These are phyloP conservation scores for Calvatia gigantea DNA, from an alignment of 768 basidiomycete genomes.

Conservation along the genomic window DNA sequence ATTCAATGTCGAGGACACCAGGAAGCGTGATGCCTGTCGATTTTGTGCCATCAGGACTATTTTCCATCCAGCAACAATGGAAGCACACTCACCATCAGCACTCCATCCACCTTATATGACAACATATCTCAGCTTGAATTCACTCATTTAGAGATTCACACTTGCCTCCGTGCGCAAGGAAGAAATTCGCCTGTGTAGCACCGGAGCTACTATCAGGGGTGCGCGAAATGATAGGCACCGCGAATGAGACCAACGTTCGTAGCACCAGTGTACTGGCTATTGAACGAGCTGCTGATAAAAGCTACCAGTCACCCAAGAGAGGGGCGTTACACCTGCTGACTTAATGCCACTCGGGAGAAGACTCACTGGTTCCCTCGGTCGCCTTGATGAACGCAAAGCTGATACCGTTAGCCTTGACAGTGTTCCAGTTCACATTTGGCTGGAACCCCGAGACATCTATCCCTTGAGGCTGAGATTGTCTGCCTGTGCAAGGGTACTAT, in stretches of 20 bases:
- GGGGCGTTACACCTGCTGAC: background rate
- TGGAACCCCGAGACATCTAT: constrained; percentile 58
- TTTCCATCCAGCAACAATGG: background rate
- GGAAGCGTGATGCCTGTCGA: constrained; percentile 48
- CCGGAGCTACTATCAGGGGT: constrained; percentile 50
- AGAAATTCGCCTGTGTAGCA: constrained; percentile 56
- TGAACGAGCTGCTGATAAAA: constrained; percentile 33
- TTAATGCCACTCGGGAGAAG: background rate
- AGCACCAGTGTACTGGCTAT: constrained; percentile 50
- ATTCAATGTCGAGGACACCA: constrained; percentile 61
- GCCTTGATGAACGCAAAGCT: constrained; percentile 65
- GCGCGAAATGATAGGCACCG: constrained; percentile 61
- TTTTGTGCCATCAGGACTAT: background rate
- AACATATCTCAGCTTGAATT: background rate
- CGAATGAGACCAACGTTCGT: constrained; percentile 54
- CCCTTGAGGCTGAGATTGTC: constrained; percentile 32
- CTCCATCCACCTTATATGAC: constrained; percentile 40
- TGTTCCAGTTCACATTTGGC: constrained; percentile 45
- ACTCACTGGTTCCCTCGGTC: constrained; percentile 55
- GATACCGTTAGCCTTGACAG: constrained; percentile 48
- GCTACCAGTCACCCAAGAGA: background rate
- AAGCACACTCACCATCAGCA: constrained; percentile 29
- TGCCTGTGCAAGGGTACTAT: background rate
- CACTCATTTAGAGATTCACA: background rate
- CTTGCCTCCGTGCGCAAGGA: constrained; percentile 52